A percentile compares a stretch with the other conserved stretches of the same genome.
These are phyloP conservation scores for Monosporascus sp. DNA, from an alignment of 2,329 filamentous ascomycete species.

Conservation along the genomic window DNA sequence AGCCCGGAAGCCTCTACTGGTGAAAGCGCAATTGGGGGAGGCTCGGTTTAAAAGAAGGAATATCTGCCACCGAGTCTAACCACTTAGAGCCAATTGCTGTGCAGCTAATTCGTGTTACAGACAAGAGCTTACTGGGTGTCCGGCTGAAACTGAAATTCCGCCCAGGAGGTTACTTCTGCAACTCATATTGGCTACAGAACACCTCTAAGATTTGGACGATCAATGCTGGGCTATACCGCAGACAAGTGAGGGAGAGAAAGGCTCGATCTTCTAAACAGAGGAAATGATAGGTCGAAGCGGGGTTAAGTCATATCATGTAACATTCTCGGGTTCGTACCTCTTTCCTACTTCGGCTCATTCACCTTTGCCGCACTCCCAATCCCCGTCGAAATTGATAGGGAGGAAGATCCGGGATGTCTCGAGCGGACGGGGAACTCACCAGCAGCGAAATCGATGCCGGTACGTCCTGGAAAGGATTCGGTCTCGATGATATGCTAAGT, in stretches of 20 bases:
- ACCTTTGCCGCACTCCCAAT: neutral
- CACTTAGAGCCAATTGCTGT: neutral
- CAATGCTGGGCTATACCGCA: neutral
- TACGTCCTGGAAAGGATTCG: neutral
- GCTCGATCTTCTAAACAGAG: neutral
- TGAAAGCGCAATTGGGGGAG: neutral
- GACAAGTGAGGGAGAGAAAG: neutral
- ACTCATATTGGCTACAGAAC: neutral
- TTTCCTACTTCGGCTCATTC: neutral
- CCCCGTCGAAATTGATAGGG: neutral
- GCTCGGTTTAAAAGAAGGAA: neutral
- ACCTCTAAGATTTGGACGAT: neutral
- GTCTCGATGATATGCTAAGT: neutral
- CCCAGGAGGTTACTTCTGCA: neutral
- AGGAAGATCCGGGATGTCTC: neutral
- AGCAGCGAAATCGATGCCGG: neutral
- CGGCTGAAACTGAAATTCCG: neutral
- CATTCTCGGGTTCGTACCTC: neutral
- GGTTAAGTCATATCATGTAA: neutral
- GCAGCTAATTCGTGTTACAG: neutral
- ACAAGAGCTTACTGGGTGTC: neutral
- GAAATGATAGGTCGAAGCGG: neutral
- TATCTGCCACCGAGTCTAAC: neutral
- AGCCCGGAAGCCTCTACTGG: neutral
- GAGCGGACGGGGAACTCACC: neutral